Base-by-base conservation (phyloP, 2,329 filamentous ascomycete genomes). In the Didymella arachidicola region DNA sequence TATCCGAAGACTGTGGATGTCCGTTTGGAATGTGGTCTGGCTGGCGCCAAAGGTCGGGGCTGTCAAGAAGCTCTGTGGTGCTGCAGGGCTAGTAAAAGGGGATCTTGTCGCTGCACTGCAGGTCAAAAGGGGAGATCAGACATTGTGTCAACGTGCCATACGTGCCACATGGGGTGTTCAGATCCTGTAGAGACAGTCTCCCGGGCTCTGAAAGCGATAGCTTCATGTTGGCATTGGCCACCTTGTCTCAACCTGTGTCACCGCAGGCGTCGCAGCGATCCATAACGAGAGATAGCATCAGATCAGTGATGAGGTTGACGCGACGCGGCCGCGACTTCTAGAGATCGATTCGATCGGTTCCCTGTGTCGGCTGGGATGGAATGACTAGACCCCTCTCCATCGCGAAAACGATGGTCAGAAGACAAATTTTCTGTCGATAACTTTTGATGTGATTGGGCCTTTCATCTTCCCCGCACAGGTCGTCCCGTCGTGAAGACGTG, bases 191-290 rank as follows among this genome's bases (percentile, higher is more conserved):
- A 32, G 42, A 49, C 50, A 34, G 16, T 19, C 29, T 36, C 30
- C 26, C 45, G 32, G 39, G 56, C 26, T 26, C 30, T 29, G n/a
- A 44, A 46, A 29, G 44, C 39, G 16, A 59, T 53, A 50, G 36
- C 16, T 53, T 49, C 45, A 53, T 41, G 39, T 32, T 38, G 26
- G 18, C 14, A 45, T 29, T 26, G 41, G 32, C 19, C 45, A 54
- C 4, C 29, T 25, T 54, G 45, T 51, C 56, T 54, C 45, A 42
- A 54, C 34, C 10, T 43, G 56, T 59, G 50, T 41, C 12, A 59
- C 56, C 56, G 34, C 41, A 47, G 50, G 56, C 50, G 56, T 59
- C 49, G 49, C 16, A 30, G 32, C 50, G 55, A 53, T 47, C 32
- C 50, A 45, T n/a, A 22, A 54, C 45, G 50, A 45, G 50, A 59